phyloP scores from a whole-genome alignment of 192 early-diverging fungal species.

The Rhizoclosmatium globosum region DNA sequence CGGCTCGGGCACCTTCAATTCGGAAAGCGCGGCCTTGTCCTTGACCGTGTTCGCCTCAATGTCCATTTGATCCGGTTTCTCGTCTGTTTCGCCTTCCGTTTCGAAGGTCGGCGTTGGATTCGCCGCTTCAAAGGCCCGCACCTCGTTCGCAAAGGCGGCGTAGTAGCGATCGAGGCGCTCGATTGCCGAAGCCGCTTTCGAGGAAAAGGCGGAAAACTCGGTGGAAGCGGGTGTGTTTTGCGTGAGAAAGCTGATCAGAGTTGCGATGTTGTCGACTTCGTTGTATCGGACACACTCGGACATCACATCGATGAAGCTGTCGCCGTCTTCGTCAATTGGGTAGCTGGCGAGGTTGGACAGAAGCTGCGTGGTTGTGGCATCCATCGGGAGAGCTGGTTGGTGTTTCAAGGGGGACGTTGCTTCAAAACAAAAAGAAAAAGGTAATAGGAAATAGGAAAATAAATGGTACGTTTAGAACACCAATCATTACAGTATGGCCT shows the following conservation, averaged over 20 bases:
- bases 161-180: conserved; percentile 13
- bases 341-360: not conserved
- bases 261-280: conserved; percentile 74
- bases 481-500: no score
- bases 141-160: not conserved
- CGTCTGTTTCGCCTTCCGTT: not conserved
- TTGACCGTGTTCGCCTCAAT: not conserved
- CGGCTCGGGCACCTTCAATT: not conserved
- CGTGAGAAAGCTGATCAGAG: conserved; percentile 39
- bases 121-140: not conserved
- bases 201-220: not conserved
- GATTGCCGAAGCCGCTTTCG: not conserved
- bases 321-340: conserved; percentile 20
- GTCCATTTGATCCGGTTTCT: not conserved
- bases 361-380: not conserved
- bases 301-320: conserved; percentile 58
- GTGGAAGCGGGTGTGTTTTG: not conserved
- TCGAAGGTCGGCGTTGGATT: not conserved
- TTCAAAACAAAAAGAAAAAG: not conserved
- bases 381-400: not conserved
- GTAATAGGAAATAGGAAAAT: no score
- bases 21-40: not conserved
- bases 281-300: conserved; percentile 77
- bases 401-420: not conserved
- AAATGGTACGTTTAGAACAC: no score